phyloP scores from a whole-genome alignment of 192 early-diverging fungal genomes.

The Podila epicladia region DNA sequence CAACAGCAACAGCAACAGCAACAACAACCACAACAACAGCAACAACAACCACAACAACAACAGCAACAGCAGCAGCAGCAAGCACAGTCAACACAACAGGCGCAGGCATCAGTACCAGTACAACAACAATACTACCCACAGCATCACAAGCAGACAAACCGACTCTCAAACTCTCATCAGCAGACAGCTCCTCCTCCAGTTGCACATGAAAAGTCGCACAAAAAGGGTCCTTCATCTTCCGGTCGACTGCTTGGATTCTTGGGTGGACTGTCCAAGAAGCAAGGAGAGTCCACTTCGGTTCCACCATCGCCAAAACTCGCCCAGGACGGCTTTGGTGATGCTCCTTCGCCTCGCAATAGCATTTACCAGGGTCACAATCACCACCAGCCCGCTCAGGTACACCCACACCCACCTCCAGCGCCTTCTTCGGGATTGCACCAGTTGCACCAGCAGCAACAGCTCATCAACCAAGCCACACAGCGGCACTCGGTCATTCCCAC shows the following conservation, averaged over 20 bases:
- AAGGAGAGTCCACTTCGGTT: constrained; percentile 16
- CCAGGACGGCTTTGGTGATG: constrained; percentile 1
- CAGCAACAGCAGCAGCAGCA: not conserved
- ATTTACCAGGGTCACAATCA: not conserved
- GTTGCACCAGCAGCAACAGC: constrained; percentile 2
- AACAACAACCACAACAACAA: not conserved
- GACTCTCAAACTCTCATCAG: not conserved
- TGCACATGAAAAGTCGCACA: constrained; percentile 21
- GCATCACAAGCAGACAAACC: not conserved
- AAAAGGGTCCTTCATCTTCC: constrained; percentile 31
- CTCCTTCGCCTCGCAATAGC: not conserved
- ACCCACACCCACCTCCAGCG: not conserved
- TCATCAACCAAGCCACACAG: not conserved
- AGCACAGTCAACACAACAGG: not conserved
- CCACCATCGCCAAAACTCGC: not conserved
- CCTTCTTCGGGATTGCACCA: constrained; percentile 5
- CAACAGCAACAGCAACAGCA: not conserved
- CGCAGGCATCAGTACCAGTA: not conserved
- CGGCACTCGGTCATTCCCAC: not conserved
- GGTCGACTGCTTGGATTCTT: constrained; percentile 40
- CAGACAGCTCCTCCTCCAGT: not conserved
- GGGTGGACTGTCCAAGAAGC: constrained; percentile 40
- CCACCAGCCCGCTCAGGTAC: not conserved
- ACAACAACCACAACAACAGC: not conserved
- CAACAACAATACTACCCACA: not conserved